These are phyloP conservation scores for Taphrina deformans DNA, from an alignment of 1,139 yeast genomes.

Conservation along the genomic window DNA sequence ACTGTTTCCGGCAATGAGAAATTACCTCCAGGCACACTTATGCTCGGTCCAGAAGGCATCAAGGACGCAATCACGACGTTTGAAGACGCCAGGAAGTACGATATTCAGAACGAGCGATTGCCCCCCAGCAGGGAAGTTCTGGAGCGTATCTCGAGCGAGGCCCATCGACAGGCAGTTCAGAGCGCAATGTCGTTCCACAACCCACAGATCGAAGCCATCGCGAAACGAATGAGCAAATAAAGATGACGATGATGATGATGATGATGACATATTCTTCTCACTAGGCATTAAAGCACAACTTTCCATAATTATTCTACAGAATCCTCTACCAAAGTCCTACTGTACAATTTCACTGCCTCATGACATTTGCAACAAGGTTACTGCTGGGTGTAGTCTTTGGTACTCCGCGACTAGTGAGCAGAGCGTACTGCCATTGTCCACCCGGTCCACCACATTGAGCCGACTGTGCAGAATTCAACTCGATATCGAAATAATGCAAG, in stretches of 20 bases:
- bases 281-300: too few relatives aligned
- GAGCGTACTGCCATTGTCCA: constrained; percentile 11
- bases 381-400: neutral
- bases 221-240: constrained; percentile 23
- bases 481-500: constrained; percentile 24
- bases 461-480: constrained; percentile 16
- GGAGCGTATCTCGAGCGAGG: constrained; percentile 50
- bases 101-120: constrained; percentile 77
- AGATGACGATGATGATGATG: neutral
- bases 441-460: constrained; percentile 26
- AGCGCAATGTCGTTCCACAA: constrained; percentile 23
- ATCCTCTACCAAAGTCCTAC: too few relatives aligned
- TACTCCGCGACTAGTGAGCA: constrained; percentile 16
- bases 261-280: too few relatives aligned
- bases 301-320: too few relatives aligned
- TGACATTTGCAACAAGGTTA: neutral
- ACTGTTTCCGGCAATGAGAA: constrained; percentile 61
- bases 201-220: constrained; percentile 25
- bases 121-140: constrained; percentile 77
- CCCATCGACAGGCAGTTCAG: constrained; percentile 36
- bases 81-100: constrained; percentile 83
- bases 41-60: constrained; percentile 80
- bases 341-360: neutral
- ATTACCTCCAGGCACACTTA: constrained; percentile 82
- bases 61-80: constrained; percentile 62